Conservation (phyloP, 1,284 basidiomycete genomes). For the Vanrija sp. region DNA sequence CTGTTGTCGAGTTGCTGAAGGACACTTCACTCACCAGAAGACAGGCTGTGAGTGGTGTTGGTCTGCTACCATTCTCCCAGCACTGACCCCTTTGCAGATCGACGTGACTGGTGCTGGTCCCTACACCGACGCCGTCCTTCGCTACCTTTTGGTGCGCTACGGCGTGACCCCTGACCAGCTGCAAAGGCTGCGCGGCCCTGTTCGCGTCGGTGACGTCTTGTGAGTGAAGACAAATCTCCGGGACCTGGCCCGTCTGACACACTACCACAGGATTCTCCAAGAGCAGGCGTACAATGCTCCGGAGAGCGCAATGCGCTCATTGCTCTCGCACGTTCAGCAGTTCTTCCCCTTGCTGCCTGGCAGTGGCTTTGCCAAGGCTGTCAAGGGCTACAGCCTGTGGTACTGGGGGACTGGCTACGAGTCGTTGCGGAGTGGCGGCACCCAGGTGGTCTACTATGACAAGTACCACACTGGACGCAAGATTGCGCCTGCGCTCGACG, state of each 20-base stretch:
- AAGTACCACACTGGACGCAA: no score
- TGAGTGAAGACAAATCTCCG: conserved; percentile 10
- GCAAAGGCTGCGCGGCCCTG: conserved; percentile 17
- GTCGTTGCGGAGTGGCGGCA: conserved; percentile 8
- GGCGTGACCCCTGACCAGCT: conserved; percentile 33
- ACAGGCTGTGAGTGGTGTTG: neutral
- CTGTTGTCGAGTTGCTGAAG: conserved; percentile 10
- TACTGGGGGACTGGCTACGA: conserved; percentile 17
- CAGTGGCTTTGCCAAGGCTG: conserved; percentile 6
- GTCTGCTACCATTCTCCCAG: neutral
- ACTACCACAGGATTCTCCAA: conserved; percentile 12
- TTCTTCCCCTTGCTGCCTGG: conserved; percentile 17
- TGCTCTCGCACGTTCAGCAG: conserved; percentile 9
- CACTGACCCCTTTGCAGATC: conserved; percentile 9
- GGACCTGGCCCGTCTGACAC: neutral
- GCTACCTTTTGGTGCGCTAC: conserved; percentile 35
- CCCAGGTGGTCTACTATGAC: conserved; percentile 10
- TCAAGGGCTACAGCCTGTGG: conserved; percentile 11
- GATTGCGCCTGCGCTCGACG: no score
- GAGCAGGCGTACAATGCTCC: conserved; percentile 14
- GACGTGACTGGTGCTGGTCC: conserved; percentile 32
- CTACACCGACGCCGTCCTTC: conserved; percentile 31
- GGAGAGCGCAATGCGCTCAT: neutral
- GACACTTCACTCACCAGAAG: neutral
- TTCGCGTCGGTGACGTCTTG: conserved; percentile 38